These are phyloP conservation scores for Tuber calosporum DNA, from an alignment of 495 filamentous ascomycete genomes.

Conservation along the genomic window DNA sequence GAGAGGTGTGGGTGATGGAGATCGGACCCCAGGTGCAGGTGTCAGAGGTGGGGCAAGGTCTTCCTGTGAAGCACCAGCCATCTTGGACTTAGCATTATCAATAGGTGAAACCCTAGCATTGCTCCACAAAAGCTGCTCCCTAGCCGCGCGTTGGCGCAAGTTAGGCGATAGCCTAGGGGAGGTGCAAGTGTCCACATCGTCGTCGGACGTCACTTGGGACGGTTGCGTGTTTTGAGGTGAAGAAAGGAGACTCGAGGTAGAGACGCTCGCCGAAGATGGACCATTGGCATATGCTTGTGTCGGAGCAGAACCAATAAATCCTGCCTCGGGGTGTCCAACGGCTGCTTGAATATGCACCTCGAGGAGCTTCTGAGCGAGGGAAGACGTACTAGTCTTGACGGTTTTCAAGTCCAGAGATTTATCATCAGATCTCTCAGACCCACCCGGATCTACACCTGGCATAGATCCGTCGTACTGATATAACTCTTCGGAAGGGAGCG, in stretches of 20 bases:
- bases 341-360: slow-evolving; percentile 39
- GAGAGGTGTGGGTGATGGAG: slow-evolving; percentile 12
- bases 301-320: slow-evolving; percentile 12
- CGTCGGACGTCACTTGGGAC: slow-evolving; percentile 23
- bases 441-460: slow-evolving; percentile 14
- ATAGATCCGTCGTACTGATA: slow-evolving; percentile 29
- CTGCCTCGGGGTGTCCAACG: slow-evolving; percentile 13
- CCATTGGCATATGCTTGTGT: slow-evolving; percentile 14
- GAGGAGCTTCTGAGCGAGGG: slow-evolving; percentile 35
- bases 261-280: slow-evolving; percentile 13
- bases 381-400: slow-evolving; percentile 13
- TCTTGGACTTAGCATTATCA: slow-evolving; percentile 28
- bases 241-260: slow-evolving; percentile 16
- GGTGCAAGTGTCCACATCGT: slow-evolving; percentile 18
- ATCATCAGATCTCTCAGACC: slow-evolving; percentile 23
- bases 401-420: slow-evolving; percentile 17
- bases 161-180: slow-evolving; percentile 32
- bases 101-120: slow-evolving; percentile 26
- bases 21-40: slow-evolving; percentile 24
- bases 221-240: slow-evolving; percentile 22
- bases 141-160: slow-evolving; percentile 33
- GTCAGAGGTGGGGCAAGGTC: slow-evolving; percentile 23
- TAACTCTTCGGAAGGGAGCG: slow-evolving; percentile 29
- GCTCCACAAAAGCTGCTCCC: slow-evolving; percentile 34
- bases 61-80: slow-evolving; percentile 27